Base-by-base conservation (phyloP, 495 filamentous ascomycete genomes). In the Chaetomidium leptoderma region DNA sequence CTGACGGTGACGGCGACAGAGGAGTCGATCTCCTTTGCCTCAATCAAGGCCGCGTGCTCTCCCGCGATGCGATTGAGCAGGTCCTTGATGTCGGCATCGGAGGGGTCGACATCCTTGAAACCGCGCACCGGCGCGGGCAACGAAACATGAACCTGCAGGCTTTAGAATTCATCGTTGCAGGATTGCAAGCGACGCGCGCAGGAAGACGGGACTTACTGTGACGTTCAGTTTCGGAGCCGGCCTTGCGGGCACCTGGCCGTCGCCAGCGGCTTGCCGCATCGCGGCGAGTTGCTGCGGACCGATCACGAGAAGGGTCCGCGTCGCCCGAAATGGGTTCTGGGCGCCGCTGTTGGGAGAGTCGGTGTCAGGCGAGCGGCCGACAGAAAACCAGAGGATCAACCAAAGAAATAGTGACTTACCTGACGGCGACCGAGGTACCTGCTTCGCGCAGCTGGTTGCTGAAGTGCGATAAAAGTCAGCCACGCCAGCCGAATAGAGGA, bases 81-180 rank as follows among this genome's bases (percentile, higher is more conserved):
- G 1, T 43, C 37, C 33, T 40, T 40, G 42, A 57, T 27, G n/a
- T 62, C 57, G 19, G 43, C 33, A 32, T 66, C 59, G 23, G 43
- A 26, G 0, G 52, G 55, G 44, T 68, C 61, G 32, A 63, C 14
- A 21, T 59, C 51, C 19, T 57, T 58, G 56, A 46, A 63, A 10
- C 55, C 43, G 27, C 43, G 61, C 10, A 14, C 17, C 16, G 50
- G 24, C 23, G 27, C 21, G 13, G 63, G 52, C 46, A 56, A 46
- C 1, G 39, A 3, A 32, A 62, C 3, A 14, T 53, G n/a, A 4
- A 60, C 26, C 62, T 64, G 53, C 14, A 14, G 0, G 11, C 3
- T 21, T 40, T 33, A 44, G 59, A 37, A 9, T 19, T 14, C 6
- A 32, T 4, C 9, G 16, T 32, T 14, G 13, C 2, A 19, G 10